Conservation (phyloP, 2,329 filamentous ascomycete genomes). For the Colletotrichum orchidophilum region DNA sequence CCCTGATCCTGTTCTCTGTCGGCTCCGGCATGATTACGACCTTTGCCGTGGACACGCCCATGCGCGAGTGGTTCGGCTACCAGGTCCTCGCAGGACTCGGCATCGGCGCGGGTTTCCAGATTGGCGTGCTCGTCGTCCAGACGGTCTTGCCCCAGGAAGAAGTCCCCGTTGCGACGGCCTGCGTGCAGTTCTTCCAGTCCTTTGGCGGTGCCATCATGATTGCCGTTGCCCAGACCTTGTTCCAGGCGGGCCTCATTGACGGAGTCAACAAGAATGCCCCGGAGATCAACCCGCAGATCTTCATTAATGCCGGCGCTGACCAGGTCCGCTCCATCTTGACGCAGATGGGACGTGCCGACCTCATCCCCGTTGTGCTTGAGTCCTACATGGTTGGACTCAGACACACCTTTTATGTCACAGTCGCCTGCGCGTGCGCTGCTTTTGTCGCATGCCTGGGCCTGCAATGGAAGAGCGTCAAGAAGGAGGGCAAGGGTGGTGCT, state of each 20-base stretch:
- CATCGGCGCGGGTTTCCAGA: conserved; percentile 58
- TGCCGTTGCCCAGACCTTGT: conserved; percentile 72
- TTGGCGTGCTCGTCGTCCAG: conserved; percentile 60
- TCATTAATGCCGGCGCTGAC: conserved; percentile 63
- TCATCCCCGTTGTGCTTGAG: conserved; percentile 52
- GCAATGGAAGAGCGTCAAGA: conserved; percentile 65
- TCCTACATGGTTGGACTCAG: conserved; percentile 61
- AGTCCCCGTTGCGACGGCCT: conserved; percentile 61
- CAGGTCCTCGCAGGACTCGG: conserved; percentile 66
- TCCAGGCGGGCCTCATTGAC: conserved; percentile 69
- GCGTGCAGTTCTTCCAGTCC: conserved; percentile 69
- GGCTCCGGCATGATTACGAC: conserved; percentile 66
- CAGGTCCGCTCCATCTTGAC: conserved; percentile 57
- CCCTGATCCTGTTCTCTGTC: conserved; percentile 52
- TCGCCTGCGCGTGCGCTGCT: conserved; percentile 56
- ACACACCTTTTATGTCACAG: conserved; percentile 61
- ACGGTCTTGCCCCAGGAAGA: conserved; percentile 58
- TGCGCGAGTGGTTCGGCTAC: conserved; percentile 65
- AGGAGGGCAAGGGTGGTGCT: conserved; percentile 43
- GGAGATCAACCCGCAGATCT: conserved; percentile 55
- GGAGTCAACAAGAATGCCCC: conserved; percentile 57
- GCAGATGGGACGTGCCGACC: conserved; percentile 50
- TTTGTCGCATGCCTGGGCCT: conserved; percentile 56
- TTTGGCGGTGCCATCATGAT: conserved; percentile 74
- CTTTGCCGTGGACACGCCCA: conserved; percentile 55